Base-by-base conservation (phyloP, 1,139 yeast genomes). In the Zygosaccharomyces pseudobailii region DNA sequence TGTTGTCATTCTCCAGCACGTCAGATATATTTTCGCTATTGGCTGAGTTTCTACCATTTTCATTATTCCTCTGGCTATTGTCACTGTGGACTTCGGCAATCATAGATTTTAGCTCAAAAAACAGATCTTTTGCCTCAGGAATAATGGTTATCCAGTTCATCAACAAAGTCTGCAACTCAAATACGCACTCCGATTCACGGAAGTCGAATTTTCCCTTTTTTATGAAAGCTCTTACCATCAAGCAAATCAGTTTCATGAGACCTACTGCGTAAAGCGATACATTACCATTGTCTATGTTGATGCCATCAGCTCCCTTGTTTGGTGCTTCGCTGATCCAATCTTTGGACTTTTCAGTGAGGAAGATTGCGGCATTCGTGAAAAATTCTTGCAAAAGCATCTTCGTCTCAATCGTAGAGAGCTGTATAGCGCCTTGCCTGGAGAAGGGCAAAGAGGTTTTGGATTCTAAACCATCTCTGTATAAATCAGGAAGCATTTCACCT, bases 321-420 rank as follows among this genome's bases (percentile, higher is more conserved):
- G 44, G 42, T 2, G 36, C 46, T 9, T 27, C 39, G 36, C 43
- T 36, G 17, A 42, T 36, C 7, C 44, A 32, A 39, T 50, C 54
- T 24, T 53, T 52, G 17, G 54, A 49, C 5, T 59, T 69, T 36
- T 65, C 64, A 0, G 82, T 71, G 19, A 83, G 63, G 52, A 71
- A 77, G 10, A 75, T 71, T 7, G 77, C 70, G 23, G 83, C 74
- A 50, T 76, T 80, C 13, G 78, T 72, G 48, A 84, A 71, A 55
- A 84, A 33, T 59, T 82, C 87, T 62, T 83, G 88, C 35, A 84
- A 63, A n/a, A 84, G 59, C 86, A 83, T 80, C 57, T 78, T 76
- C 50, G 68, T 72, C 55, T 84, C 90, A 40, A 80, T 71, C 6
- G 74, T 79, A 30, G 83, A 76, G 13, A 83, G 62, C 6, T 65